Evolutionary conservation across 768 basidiomycete genomes (phyloP).

Genomic region (Chalciporus pseudorubinellus): DNA sequence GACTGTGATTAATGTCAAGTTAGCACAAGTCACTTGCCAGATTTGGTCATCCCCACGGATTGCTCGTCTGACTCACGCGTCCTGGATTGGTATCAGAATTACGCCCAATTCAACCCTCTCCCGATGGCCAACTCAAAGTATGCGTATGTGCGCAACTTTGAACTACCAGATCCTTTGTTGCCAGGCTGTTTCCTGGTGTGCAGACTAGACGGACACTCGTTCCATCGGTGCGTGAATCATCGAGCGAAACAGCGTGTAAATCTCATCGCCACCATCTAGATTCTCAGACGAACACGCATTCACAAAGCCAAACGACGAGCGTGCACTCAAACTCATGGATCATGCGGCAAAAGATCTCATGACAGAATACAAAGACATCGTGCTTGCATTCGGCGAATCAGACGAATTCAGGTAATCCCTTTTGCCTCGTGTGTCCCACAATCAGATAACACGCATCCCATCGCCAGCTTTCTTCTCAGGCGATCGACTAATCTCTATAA

Average conservation of each 20-base stretch:
- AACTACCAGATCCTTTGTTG: slow-evolving; percentile 82
- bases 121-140: slow-evolving; percentile 91
- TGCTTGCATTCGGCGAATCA: slow-evolving; percentile 92
- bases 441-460: background rate
- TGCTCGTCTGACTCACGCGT: slow-evolving; percentile 1
- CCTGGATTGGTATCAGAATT: slow-evolving; percentile 13
- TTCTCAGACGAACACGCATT: slow-evolving; percentile 85
- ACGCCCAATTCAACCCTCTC: background rate
- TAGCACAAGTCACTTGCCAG: background rate
- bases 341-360: slow-evolving; percentile 79
- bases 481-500: slow-evolving; percentile 77
- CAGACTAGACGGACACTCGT: slow-evolving; percentile 89
- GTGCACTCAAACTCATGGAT: slow-evolving; percentile 90
- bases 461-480: slow-evolving; percentile 77
- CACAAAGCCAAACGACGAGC: slow-evolving; percentile 86
- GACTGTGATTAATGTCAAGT: slow-evolving; percentile 20
- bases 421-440: background rate
- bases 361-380: slow-evolving; percentile 78
- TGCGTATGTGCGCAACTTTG: slow-evolving; percentile 86
- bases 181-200: slow-evolving; percentile 83
- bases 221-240: slow-evolving; percentile 68
- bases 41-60: background rate
- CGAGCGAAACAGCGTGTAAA: background rate
- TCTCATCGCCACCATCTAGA: slow-evolving; percentile 37
- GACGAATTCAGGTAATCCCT: slow-evolving; percentile 85